These are phyloP conservation scores for Sordaria brevicollis DNA, from an alignment of 495 filamentous ascomycete genomes.

Conservation along the genomic window DNA sequence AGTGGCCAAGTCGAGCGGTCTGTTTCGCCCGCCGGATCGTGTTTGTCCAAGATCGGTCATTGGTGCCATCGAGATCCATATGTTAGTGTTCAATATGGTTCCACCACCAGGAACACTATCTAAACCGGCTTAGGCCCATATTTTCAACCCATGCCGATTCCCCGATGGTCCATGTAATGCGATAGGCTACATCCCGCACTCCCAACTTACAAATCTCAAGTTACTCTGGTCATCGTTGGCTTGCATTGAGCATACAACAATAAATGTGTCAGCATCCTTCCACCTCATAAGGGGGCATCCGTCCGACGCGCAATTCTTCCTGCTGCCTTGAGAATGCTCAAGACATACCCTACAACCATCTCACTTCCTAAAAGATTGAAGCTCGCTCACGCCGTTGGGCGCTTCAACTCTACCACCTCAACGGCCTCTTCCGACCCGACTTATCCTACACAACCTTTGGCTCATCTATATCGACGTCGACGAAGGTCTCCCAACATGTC, in stretches of 20 bases:
- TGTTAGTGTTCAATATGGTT: not conserved
- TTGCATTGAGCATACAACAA: not conserved
- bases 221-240: not conserved
- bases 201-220: not conserved
- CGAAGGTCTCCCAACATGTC: conserved; percentile 2
- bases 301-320: conserved; percentile 4
- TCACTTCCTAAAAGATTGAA: conserved; percentile 18
- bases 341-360: conserved; percentile 12
- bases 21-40: not conserved
- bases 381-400: conserved; percentile 2
- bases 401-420: conserved; percentile 20
- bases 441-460: not conserved
- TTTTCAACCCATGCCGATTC: not conserved
- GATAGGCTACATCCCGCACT: not conserved
- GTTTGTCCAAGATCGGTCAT: not conserved
- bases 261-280: not conserved
- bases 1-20: not conserved
- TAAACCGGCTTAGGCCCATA: not conserved
- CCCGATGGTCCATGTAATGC: not conserved
- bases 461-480: conserved; percentile 20
- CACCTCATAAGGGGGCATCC: conserved; percentile 8
- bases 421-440: conserved; percentile 19
- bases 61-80: not conserved
- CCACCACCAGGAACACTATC: not conserved
- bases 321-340: conserved; percentile 18